phyloP scores from a whole-genome alignment of 352 stramenopile genomes.

The Globisporangium paroecandrum region DNA sequence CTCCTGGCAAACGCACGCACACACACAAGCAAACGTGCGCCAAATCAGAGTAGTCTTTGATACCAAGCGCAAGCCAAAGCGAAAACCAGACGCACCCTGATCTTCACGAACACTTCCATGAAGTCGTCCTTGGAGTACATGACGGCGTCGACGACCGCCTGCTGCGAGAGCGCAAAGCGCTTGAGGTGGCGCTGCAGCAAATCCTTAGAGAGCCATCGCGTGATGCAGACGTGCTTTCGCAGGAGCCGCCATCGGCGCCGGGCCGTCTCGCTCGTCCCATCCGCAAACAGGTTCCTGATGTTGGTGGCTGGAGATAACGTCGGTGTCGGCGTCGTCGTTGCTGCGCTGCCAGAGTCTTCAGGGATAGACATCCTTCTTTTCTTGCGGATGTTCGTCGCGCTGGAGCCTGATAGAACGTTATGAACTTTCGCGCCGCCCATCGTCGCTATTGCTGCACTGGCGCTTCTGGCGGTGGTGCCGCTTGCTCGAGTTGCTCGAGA shows the following conservation, averaged over 20 bases:
- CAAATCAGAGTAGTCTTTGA: neutral
- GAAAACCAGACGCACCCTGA: constrained; percentile 22
- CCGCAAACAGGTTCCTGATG: neutral
- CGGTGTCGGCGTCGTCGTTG: too few species aligned
- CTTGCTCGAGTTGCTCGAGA: neutral
- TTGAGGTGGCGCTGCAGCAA: constrained; percentile 38
- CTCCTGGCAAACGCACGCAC: constrained; percentile 15
- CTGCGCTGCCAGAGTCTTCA: neutral
- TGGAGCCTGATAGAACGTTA: constrained; percentile 6
- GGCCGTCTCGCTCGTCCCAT: constrained; percentile 30
- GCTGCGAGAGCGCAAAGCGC: constrained; percentile 48
- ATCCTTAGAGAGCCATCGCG: constrained; percentile 58
- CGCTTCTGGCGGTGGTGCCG: neutral
- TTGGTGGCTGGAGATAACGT: neutral
- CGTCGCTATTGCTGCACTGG: neutral
- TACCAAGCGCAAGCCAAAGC: too few species aligned
- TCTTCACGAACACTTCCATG: constrained; percentile 51
- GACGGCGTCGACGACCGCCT: constrained; percentile 46
- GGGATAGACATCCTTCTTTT: constrained; percentile 15
- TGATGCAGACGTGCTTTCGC: constrained; percentile 62
- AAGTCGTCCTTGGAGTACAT: constrained; percentile 41
- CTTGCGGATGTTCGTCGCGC: constrained; percentile 11
- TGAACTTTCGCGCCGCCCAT: constrained; percentile 20
- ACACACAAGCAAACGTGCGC: neutral
- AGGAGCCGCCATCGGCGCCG: constrained; percentile 52